Percentiles rank a stretch among this genome's conserved stretches.
Conservation (phyloP, 2,329 filamentous ascomycete species). For the Fusarium vanettenii region DNA sequence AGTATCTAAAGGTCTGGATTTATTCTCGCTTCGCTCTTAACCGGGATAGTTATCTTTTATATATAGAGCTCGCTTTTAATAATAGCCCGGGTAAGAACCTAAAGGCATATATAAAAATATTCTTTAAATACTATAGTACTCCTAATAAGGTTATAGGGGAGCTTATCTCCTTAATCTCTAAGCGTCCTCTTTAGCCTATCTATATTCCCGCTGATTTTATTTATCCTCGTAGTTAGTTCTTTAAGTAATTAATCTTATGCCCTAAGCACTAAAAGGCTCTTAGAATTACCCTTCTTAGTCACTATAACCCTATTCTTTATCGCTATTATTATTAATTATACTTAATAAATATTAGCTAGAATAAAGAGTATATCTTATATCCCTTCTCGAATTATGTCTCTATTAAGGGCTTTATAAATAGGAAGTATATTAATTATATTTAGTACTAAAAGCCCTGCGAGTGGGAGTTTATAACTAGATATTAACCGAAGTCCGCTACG, state of each 20-base stretch:
- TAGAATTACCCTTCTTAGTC: not conserved
- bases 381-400: not conserved
- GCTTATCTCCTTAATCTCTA: not conserved
- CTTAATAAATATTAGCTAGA: not conserved
- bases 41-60: no score
- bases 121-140: no score
- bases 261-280: not conserved
- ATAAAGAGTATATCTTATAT: not conserved
- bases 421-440: no score
- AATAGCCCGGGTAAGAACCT: not conserved
- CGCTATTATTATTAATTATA: not conserved
- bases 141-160: accelerated
- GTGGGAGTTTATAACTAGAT: no score
- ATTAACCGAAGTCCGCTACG: no score
- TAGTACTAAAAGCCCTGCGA: no score
- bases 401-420: not conserved
- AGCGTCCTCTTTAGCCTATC: not conserved
- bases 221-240: not conserved
- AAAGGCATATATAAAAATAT: no score
- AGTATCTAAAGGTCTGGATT: not conserved
- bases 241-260: not conserved
- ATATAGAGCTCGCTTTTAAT: not conserved
- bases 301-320: not conserved
- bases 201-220: not conserved
- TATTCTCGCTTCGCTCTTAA: not conserved